phyloP scores from a whole-genome alignment of 116 monocot species.

The Phalaenopsis hybrid region DNA sequence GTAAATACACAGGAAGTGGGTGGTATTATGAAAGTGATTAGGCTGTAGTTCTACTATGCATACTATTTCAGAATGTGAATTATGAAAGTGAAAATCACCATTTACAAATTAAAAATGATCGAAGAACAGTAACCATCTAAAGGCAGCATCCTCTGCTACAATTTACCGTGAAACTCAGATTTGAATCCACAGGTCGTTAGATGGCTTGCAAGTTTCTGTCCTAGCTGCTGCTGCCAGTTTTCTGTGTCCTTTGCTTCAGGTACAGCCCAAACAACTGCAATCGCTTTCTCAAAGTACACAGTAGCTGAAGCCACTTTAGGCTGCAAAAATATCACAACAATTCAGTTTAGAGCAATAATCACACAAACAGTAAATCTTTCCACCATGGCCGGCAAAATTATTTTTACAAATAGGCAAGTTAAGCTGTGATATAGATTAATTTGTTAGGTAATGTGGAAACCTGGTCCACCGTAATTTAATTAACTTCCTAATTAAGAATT shows the following conservation, averaged over 20 bases:
- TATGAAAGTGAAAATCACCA: not conserved
- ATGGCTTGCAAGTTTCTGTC: slow-evolving; percentile 35
- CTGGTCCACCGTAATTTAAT: no score
- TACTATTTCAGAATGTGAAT: no score
- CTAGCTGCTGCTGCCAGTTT: slow-evolving; percentile 38
- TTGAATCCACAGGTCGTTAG: slow-evolving; percentile 45
- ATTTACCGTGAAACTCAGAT: slow-evolving; percentile 33
- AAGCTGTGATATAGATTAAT: no score
- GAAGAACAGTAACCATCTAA: not conserved
- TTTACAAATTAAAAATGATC: not conserved
- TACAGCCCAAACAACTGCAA: slow-evolving; percentile 27
- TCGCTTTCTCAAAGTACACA: slow-evolving; percentile 32
- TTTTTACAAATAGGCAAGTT: not conserved
- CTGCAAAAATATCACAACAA: slow-evolving; percentile 11
- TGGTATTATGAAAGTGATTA: no score
- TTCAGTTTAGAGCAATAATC: not conserved
- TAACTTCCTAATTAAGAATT: no score
- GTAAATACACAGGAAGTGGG: no score
- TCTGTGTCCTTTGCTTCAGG: slow-evolving; percentile 28
- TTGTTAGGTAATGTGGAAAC: no score
- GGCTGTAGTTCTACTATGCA: no score
- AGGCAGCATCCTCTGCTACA: not conserved
- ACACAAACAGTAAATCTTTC: not conserved
- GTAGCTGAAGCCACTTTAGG: slow-evolving; percentile 29
- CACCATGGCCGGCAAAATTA: not conserved